Base-by-base conservation (phyloP, 2,329 filamentous ascomycete genomes). In the Clarireedia paspali region DNA sequence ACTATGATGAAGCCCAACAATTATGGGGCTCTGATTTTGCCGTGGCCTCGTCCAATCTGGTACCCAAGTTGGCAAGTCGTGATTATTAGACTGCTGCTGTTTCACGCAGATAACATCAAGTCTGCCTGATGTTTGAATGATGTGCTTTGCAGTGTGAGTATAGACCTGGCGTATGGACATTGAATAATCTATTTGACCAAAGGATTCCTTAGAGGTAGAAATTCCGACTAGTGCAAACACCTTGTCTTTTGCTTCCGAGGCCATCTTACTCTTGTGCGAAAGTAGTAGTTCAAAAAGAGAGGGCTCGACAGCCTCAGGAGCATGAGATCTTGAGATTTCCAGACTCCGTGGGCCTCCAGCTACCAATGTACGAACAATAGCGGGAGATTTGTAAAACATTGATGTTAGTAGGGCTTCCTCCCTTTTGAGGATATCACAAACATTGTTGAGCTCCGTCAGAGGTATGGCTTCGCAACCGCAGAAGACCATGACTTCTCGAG, bases 391-490 rank as follows among this genome's bases (percentile, higher is more conserved):
- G 14, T 62, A 63, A 17, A 61, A 65, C 1, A 64, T 6, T 12
- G 56, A 50, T 1, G 53, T 42, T 1, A 66, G 49, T 20, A 59
- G 54, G 2, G 40, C 17, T 26, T 60, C 57, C 10, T 62, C 57
- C 26, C 44, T 24, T 36, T 55, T 57, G 3, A 66, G 36, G 9
- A 63, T 56, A 40, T 63, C 60, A 48, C 61, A 63, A 2, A 63
- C 59, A 7, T 44, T 56, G 17, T 66, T 56, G 24, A 76, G 69
- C 1, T 71, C 63, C 5, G 61, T 55, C 73, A 73, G 75, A 1
- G 61, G 47, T 5, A 75, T 69, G 1, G 51, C 51, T 4, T 72
- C 64, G 0, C 57, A 39, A 1, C 73, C 74, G 58, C 73, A 75
- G 47, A 71, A 69, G 0, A 77, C 63, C 4, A 58, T 64, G 5